Conservation (phyloP, 2,329 filamentous ascomycete genomes). For the Aspergillus fumigatus region DNA sequence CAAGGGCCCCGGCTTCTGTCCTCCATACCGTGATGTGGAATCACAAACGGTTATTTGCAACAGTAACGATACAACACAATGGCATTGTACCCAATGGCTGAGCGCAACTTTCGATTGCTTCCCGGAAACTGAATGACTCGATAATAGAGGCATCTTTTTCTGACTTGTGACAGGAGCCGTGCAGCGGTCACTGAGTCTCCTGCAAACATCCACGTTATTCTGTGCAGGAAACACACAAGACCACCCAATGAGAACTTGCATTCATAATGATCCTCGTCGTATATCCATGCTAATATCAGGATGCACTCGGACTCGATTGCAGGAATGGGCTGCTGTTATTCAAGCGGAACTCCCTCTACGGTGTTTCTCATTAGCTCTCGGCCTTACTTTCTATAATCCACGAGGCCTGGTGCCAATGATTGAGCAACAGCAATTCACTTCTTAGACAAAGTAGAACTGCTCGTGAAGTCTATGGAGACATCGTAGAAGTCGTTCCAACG, state of each 20-base stretch:
- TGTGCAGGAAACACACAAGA: not conserved
- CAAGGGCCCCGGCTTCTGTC: not conserved
- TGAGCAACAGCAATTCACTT: not conserved
- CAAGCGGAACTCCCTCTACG: not conserved
- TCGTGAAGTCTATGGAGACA: not conserved
- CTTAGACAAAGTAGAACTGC: not conserved
- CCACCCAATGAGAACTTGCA: not conserved
- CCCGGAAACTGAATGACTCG: not conserved
- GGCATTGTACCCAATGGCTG: not conserved
- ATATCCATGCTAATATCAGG: not conserved
- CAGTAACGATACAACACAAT: not conserved
- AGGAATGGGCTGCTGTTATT: not conserved
- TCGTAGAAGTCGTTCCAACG: not conserved
- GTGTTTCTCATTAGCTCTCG: not conserved
- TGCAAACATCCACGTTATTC: not conserved
- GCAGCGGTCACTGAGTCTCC: not conserved
- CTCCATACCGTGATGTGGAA: not conserved
- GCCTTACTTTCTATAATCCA: not conserved
- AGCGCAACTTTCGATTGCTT: not conserved
- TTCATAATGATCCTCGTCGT: not conserved
- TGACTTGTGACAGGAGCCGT: not conserved
- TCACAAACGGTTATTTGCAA: constrained; percentile 1
- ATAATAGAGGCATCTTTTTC: not conserved
- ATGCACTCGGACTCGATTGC: not conserved
- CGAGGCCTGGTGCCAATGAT: not conserved